Evolutionary conservation across 352 stramenopile species (phyloP).

Genomic region (Phytophthora chlamydospora): DNA sequence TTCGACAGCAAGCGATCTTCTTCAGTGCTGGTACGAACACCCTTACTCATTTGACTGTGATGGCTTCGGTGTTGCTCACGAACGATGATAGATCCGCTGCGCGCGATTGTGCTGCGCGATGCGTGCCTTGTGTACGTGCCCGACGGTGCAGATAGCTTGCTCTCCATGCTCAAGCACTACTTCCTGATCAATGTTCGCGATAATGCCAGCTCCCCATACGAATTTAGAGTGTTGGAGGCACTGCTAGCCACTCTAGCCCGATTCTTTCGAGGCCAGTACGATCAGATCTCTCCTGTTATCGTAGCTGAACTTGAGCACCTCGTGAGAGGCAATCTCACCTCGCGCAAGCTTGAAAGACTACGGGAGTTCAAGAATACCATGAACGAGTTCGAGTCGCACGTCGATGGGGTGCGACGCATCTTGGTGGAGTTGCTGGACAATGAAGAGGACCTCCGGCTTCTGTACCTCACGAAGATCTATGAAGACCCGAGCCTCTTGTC

Average conservation of each 20-base stretch:
- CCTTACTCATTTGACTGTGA: no score
- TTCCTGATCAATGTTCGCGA: slow-evolving; percentile 52
- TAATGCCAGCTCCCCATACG: slow-evolving; percentile 50
- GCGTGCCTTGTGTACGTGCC: slow-evolving; percentile 45
- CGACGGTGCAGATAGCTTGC: slow-evolving; percentile 51
- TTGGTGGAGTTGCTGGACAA: slow-evolving; percentile 69
- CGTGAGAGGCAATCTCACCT: slow-evolving; percentile 41
- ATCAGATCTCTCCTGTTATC: slow-evolving; percentile 41
- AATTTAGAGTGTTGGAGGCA: slow-evolving; percentile 57
- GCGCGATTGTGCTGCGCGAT: no score
- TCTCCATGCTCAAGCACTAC: slow-evolving; percentile 57
- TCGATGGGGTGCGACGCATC: slow-evolving; percentile 53
- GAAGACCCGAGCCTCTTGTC: slow-evolving; percentile 47
- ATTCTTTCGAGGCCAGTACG: slow-evolving; percentile 52
- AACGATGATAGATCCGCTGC: no score
- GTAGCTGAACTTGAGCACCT: slow-evolving; percentile 51
- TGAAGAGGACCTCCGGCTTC: slow-evolving; percentile 56
- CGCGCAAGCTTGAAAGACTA: slow-evolving; percentile 53
- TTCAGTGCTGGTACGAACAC: slow-evolving; percentile 43
- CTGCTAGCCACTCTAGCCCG: slow-evolving; percentile 46
- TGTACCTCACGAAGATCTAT: slow-evolving; percentile 66
- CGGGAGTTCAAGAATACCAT: slow-evolving; percentile 67
- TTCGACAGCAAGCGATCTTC: slow-evolving; percentile 61
- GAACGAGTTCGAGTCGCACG: slow-evolving; percentile 65
- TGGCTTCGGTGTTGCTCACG: no score